Evolutionary conservation across 2,329 filamentous ascomycete species (phyloP).

Genomic region (Clonostachys rhizophaga): DNA sequence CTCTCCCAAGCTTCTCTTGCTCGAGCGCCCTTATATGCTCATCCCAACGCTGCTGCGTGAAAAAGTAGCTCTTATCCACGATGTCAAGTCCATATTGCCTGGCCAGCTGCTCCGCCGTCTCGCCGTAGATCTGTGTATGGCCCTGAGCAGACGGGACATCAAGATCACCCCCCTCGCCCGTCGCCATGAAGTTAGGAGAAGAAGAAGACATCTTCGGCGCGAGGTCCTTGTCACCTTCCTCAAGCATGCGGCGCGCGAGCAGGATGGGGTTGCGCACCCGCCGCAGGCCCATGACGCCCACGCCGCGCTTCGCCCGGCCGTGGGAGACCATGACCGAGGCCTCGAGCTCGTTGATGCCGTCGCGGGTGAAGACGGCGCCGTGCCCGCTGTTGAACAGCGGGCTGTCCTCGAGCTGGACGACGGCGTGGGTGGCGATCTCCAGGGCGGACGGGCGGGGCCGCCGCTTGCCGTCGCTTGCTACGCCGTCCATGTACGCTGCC

Average conservation of each 20-base stretch:
- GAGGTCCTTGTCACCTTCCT: slow-evolving; percentile 60
- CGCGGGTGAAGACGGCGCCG: slow-evolving; percentile 81
- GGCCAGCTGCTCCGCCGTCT: slow-evolving; percentile 66
- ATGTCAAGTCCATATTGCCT: slow-evolving; percentile 63
- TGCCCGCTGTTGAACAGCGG: slow-evolving; percentile 79
- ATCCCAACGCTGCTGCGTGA: slow-evolving; percentile 73
- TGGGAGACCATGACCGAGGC: slow-evolving; percentile 80
- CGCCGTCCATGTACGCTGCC: slow-evolving; percentile 36
- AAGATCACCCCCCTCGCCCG: not conserved
- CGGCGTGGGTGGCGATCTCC: slow-evolving; percentile 70
- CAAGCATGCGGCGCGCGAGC: slow-evolving; percentile 66
- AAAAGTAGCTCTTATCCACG: slow-evolving; percentile 70
- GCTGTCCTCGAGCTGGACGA: slow-evolving; percentile 71
- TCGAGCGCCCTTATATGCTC: slow-evolving; percentile 62
- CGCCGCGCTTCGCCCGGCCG: slow-evolving; percentile 69
- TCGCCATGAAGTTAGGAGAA: slow-evolving; percentile 1
- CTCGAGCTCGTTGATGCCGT: slow-evolving; percentile 81
- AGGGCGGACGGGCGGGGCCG: slow-evolving; percentile 51
- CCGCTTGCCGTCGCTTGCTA: not conserved
- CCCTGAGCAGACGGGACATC: slow-evolving; percentile 56
- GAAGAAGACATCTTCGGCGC: slow-evolving; percentile 17
- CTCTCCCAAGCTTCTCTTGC: slow-evolving; percentile 35
- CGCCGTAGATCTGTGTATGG: slow-evolving; percentile 66
- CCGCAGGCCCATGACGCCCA: slow-evolving; percentile 69
- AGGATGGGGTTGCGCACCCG: slow-evolving; percentile 76